phyloP scores from a whole-genome alignment of 306 rosid species.

The Gastrolobium villosum region DNA sequence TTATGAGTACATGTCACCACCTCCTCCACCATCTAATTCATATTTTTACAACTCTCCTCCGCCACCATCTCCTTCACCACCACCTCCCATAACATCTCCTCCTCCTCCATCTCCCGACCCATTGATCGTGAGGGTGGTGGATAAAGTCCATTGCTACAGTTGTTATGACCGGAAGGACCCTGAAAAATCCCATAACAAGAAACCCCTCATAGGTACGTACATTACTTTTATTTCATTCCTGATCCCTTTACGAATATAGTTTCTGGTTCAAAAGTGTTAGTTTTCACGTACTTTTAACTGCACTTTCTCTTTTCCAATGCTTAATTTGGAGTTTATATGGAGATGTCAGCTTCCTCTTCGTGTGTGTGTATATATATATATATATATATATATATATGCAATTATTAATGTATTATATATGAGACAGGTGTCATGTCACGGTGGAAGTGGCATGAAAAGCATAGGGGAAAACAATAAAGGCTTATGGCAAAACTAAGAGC shows the following conservation, averaged over 20 bases:
- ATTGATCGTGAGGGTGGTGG: slow-evolving; percentile 68
- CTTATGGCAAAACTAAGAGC: no score
- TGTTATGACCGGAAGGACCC: slow-evolving; percentile 73
- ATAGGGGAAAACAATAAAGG: no score
- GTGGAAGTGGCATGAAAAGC: no score
- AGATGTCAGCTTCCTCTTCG: no score
- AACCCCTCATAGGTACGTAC: slow-evolving; percentile 72
- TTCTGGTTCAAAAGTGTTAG: neutral
- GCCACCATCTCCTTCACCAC: neutral
- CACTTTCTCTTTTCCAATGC: neutral
- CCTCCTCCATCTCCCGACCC: slow-evolving; percentile 45
- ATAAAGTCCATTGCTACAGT: slow-evolving; percentile 73
- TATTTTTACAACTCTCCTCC: neutral
- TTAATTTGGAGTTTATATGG: neutral
- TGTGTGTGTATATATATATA: no score
- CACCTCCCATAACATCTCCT: slow-evolving; percentile 3
- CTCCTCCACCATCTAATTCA: neutral
- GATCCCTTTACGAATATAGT: neutral
- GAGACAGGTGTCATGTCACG: no score
- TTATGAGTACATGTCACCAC: slow-evolving; percentile 8
- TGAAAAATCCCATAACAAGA: slow-evolving; percentile 68
- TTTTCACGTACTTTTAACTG: neutral
- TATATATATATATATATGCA: no score
- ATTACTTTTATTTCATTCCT: neutral
- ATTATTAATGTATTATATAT: no score